Base-by-base conservation (phyloP, 768 basidiomycete genomes). In the Piloderma croceum region DNA sequence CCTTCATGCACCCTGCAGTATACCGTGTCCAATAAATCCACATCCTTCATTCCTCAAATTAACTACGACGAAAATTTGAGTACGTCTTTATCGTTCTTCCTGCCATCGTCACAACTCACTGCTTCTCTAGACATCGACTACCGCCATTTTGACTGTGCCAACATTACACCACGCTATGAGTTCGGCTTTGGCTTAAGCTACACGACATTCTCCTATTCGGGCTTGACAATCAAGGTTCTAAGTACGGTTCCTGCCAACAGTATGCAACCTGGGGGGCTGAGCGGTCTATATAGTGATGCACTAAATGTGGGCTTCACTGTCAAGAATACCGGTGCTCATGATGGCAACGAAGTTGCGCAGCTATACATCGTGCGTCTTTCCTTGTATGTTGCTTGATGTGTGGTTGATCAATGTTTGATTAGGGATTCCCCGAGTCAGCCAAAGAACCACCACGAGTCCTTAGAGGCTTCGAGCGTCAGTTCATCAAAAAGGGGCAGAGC, bases 131-230 rank as follows among this genome's bases (percentile, higher is more conserved):
- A 42, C 20, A 57, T 61, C 27, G 61, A 58, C 35, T 68, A 72
- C 41, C 48, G 65, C 22, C 61, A 59, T 44, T 72, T 71, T 43
- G 70, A 71, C 36, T 45, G 52, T 15, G 51, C 43, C 23, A 38
- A 39, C 15, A 52, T 54, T 31, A 33, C 35, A 9, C 52, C 53
- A n/a, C 53, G 44, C 2, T 59, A 38, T 32, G 38, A 39, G 23
- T 39, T 39, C 23, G 38, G 38, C 23, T 76, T 66, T 51, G 76
- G 76, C 1, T 49, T 76, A 38, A 66, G 62, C 24, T 79, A 77
- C 61, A 72, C 76, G 24, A 53, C 46, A n/a, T 79, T 79, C 60
- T 48, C 62, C 31, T 74, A 71, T 54, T 62, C 59, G 13, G 59
- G 58, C 35, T 49, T 75, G 10, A 9, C 9, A 11, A 47, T 63